Evolutionary conservation across 2,329 filamentous ascomycete genomes (phyloP).

Genomic region (Tolypocladium sp.): DNA sequence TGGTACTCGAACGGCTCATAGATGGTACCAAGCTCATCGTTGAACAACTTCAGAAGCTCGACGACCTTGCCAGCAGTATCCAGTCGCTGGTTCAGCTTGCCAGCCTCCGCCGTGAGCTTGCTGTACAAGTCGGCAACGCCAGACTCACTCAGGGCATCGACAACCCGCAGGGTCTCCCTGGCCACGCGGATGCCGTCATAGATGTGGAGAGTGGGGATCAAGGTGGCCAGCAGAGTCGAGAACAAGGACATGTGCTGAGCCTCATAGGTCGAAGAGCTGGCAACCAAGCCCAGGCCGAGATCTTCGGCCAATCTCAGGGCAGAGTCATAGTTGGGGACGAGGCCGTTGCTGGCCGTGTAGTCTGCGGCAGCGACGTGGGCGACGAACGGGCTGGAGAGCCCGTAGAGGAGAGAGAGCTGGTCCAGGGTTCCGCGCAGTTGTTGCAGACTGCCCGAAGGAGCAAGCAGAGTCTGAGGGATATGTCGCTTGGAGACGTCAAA

Average conservation of each 20-base stretch:
- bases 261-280: constrained; percentile 81
- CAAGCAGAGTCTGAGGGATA: constrained; percentile 84
- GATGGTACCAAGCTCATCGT: constrained; percentile 84
- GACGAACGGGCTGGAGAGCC: constrained; percentile 85
- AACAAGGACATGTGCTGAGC: constrained; percentile 93
- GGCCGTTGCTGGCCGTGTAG: constrained; percentile 58
- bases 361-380: constrained; percentile 88
- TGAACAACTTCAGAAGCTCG: constrained; percentile 65
- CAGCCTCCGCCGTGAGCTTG: constrained; percentile 52
- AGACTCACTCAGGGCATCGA: constrained; percentile 68
- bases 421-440: constrained; percentile 78
- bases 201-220: constrained; percentile 77
- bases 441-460: constrained; percentile 72
- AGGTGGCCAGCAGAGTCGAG: constrained; percentile 67
- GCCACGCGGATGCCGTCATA: constrained; percentile 82
- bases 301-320: constrained; percentile 80
- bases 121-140: constrained; percentile 62
- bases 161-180: constrained; percentile 71
- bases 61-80: constrained; percentile 65
- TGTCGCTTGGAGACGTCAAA: constrained; percentile 87
- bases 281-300: constrained; percentile 75
- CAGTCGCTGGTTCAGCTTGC: constrained; percentile 58
- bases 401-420: constrained; percentile 84
- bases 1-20: constrained; percentile 93
- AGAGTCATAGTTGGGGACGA: constrained; percentile 81